Evolutionary conservation across 1,139 yeast genomes (phyloP), one percentile per base, ranked within the genome.

Genomic region (Taiozyma onychis): DNA sequence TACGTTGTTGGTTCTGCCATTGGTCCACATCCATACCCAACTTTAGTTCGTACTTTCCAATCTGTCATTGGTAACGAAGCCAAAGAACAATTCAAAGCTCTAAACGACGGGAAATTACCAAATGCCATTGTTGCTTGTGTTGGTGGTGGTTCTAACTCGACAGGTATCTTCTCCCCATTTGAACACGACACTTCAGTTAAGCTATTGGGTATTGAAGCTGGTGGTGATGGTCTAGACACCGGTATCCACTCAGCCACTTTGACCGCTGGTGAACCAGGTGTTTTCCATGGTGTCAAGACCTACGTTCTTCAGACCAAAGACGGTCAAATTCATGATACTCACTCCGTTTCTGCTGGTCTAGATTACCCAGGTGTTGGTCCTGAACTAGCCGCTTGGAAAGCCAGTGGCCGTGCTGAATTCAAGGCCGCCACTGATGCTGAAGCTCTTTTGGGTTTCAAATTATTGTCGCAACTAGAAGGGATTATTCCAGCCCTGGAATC

Each of bases 311-410:
- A 95, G 73, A 88, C 86, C 64, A 64, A 66, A 18, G 98, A 93
- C 67, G 99, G 99, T 48, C 99, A 93, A 73, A 90, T 93, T 51
- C 95, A 87, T 59, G 99, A 95, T 66, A 93, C 99, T 11, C 98
- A 93, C 68, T 91, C 98, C 28, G 95, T 93, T 44, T 89, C 97
- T 57, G 99, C 99, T 41, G 99, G 99, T 59, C 78, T 93, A 63
- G 99, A 93, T 70, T 93, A 93, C 68, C 99, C 99, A 37, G 99
- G 97, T 69, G 99, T 93, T 48, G 99, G 99, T 44, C 99, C 99
- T 28, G 99, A 93, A 73, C 78, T 93, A 62, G 95, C 99, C 2
- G 81, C 78, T 68, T 93, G 99, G 99, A 93, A 93, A 70, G 83
- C 85, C 51, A 83, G 85, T 54, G 97, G 97, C 26, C 83, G 99